Evolutionary conservation across 169 alveolate genomes (phyloP).

Genomic region (Eimeria acervulina): DNA sequence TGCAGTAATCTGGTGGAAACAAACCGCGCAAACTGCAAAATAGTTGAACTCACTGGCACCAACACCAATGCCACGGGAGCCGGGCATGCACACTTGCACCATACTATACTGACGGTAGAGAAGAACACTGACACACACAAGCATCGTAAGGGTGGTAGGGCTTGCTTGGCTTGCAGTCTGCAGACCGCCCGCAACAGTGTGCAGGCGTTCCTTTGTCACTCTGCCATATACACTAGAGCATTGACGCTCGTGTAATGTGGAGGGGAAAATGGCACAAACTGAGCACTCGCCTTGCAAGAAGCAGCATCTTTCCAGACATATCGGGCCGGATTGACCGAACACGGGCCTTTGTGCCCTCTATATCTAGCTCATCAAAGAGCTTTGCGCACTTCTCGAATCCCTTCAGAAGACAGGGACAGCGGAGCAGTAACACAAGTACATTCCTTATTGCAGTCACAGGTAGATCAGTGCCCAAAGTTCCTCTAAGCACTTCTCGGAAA

Average conservation of each 20-base stretch:
- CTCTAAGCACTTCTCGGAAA: background rate
- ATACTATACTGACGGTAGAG: no score
- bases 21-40: background rate
- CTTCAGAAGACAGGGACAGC: constrained; percentile 5
- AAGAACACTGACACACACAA: background rate
- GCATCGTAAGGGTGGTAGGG: background rate
- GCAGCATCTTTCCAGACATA: constrained; percentile 84
- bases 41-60: background rate
- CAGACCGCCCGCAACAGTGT: background rate
- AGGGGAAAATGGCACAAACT: background rate
- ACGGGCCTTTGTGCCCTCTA: constrained; percentile 80
- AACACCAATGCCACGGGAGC: background rate
- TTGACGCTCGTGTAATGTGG: background rate
- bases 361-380: constrained; percentile 81
- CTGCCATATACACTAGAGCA: background rate
- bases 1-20: constrained; percentile 64
- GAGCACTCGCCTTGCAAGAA: constrained; percentile 71
- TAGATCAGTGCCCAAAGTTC: background rate
- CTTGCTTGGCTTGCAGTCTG: background rate
- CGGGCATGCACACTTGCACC: background rate
- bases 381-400: constrained; percentile 81
- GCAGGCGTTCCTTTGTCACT: background rate
- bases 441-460: background rate
- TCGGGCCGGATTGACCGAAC: constrained; percentile 80
- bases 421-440: background rate